Evolutionary conservation across 768 basidiomycete species (phyloP).

Genomic region (Podaxis rugospora): DNA sequence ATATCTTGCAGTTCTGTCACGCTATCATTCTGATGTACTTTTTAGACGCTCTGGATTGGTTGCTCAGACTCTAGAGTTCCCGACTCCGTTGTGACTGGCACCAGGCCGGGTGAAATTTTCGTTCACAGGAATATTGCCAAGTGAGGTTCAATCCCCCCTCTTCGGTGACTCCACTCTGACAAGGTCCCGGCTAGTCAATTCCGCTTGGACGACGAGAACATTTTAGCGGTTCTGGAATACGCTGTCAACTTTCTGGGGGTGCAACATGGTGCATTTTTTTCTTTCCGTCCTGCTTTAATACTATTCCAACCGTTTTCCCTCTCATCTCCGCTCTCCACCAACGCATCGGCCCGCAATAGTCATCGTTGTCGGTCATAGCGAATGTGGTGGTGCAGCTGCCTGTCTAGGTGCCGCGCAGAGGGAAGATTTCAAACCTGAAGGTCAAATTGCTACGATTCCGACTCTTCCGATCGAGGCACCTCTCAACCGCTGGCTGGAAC

Average conservation of each 20-base stretch:
- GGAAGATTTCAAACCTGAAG: slow-evolving; percentile 24
- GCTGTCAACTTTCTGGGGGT: slow-evolving; percentile 69
- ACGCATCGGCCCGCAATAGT: slow-evolving; percentile 38
- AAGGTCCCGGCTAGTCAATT: slow-evolving; percentile 51
- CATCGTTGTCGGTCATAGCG: slow-evolving; percentile 76
- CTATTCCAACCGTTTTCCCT: slow-evolving; percentile 27
- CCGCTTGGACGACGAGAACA: slow-evolving; percentile 65
- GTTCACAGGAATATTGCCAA: slow-evolving; percentile 88
- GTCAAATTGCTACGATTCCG: slow-evolving; percentile 29
- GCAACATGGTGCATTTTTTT: slow-evolving; percentile 61
- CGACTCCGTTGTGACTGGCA: slow-evolving; percentile 65
- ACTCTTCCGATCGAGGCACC: slow-evolving; percentile 36
- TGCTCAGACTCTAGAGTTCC: slow-evolving; percentile 86
- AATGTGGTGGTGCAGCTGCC: slow-evolving; percentile 74
- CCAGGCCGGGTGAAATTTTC: slow-evolving; percentile 78
- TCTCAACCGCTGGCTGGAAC: slow-evolving; percentile 68
- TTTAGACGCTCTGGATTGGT: slow-evolving; percentile 72
- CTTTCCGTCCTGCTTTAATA: slow-evolving; percentile 17
- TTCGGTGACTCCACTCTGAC: slow-evolving; percentile 2
- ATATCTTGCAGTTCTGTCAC: slow-evolving; percentile 6
- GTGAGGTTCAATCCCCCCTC: slow-evolving; percentile 34
- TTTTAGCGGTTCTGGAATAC: slow-evolving; percentile 67
- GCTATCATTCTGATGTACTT: slow-evolving; percentile 11
- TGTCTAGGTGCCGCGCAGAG: slow-evolving; percentile 43
- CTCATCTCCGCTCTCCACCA: slow-evolving; percentile 15